Conservation (phyloP, 352 stramenopile species). For the Pythium biforme region DNA sequence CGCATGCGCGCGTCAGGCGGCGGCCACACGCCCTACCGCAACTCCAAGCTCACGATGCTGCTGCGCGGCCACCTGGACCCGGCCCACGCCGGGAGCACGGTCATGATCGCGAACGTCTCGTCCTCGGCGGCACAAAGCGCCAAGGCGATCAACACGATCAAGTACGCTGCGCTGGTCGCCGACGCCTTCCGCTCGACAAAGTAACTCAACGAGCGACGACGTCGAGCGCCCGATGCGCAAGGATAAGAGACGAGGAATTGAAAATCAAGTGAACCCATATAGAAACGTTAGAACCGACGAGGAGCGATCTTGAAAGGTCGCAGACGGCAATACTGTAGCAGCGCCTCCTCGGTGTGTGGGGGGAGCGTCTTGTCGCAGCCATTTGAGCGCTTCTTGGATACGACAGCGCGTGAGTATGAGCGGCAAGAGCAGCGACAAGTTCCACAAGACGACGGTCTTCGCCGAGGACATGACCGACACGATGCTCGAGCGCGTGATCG, state of each 20-base stretch:
- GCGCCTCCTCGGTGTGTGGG: no score
- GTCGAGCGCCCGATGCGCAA: no score
- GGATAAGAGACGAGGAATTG: no score
- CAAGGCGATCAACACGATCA: conserved; percentile 41
- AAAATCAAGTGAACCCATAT: background rate
- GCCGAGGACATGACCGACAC: conserved; percentile 94
- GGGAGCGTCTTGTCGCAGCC: background rate
- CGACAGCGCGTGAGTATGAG: no score
- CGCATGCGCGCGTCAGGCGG: conserved; percentile 25
- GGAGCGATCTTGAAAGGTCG: background rate
- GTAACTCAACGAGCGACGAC: background rate
- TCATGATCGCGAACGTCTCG: conserved; percentile 54
- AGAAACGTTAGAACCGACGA: background rate
- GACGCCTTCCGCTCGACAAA: conserved; percentile 32
- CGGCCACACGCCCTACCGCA: conserved; percentile 35
- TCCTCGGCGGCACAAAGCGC: conserved; percentile 22
- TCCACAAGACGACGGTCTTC: conserved; percentile 92
- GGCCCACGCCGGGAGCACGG: conserved; percentile 23
- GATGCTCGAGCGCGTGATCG: conserved; percentile 91
- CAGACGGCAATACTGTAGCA: background rate
- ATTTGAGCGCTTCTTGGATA: no score
- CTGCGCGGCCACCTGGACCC: conserved; percentile 35
- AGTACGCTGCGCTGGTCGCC: conserved; percentile 42
- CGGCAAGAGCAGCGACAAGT: conserved; percentile 79
- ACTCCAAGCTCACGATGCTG: conserved; percentile 52